Evolutionary conservation across 2,329 filamentous ascomycete species (phyloP).

Genomic region (Tricladium varicosporioides): DNA sequence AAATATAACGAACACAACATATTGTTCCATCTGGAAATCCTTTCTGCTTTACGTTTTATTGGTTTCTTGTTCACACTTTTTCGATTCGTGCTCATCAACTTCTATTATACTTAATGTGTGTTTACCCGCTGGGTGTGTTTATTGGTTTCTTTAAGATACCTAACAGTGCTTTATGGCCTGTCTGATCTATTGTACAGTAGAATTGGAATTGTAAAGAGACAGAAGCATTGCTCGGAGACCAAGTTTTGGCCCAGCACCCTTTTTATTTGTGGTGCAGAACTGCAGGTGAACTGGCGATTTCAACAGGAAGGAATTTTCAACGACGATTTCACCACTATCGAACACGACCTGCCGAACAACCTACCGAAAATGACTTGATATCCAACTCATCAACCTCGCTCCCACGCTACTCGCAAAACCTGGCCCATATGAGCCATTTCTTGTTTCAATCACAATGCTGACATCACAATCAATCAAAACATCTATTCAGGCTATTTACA

Average conservation of each 20-base stretch:
- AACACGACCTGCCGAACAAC: background rate
- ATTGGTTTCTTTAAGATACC: slow-evolving; percentile 18
- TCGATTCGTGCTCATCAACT: slow-evolving; percentile 11
- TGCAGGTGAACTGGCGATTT: background rate
- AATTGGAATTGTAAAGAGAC: slow-evolving; percentile 10
- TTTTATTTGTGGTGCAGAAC: slow-evolving; percentile 3
- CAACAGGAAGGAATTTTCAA: background rate
- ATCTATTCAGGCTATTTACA: background rate
- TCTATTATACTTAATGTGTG: slow-evolving; percentile 18
- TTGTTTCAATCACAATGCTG: background rate
- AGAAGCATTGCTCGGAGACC: slow-evolving; percentile 26
- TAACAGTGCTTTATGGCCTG: slow-evolving; percentile 13
- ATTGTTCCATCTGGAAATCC: slow-evolving; percentile 17
- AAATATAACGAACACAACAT: slow-evolving; percentile 18
- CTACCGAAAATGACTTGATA: background rate
- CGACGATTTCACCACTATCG: background rate
- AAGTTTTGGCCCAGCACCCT: slow-evolving; percentile 26
- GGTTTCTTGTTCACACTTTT: slow-evolving; percentile 1
- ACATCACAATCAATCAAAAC: background rate
- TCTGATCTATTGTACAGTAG: slow-evolving; percentile 11
- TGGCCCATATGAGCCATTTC: background rate
- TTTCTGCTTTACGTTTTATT: background rate
- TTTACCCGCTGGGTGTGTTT: slow-evolving; percentile 25
- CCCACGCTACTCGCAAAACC: background rate
- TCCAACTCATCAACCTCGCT: background rate